phyloP scores from a whole-genome alignment of 805 yeast species.

The Ascoidea rubescens region DNA sequence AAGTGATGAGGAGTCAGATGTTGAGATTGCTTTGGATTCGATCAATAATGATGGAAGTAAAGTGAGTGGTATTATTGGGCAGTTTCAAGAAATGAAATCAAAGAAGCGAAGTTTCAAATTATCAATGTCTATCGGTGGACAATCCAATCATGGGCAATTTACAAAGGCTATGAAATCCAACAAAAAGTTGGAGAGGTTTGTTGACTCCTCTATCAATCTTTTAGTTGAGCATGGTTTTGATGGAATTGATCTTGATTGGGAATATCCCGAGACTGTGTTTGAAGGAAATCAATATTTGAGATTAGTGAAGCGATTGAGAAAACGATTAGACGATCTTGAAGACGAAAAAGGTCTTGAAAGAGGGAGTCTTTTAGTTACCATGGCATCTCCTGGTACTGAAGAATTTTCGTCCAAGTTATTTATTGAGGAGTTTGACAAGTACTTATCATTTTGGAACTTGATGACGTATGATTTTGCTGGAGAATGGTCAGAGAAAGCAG shows the following conservation, averaged over 20 bases:
- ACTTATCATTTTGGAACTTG: constrained; percentile 61
- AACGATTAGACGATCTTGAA: constrained; percentile 26
- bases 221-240: constrained; percentile 55
- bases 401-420: constrained; percentile 29
- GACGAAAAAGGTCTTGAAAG: constrained; percentile 9
- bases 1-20: constrained; percentile 58
- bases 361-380: constrained; percentile 34
- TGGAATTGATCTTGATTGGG: constrained; percentile 94
- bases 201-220: constrained; percentile 29
- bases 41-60: constrained; percentile 5
- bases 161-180: constrained; percentile 27
- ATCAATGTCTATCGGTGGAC: constrained; percentile 77
- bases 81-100: constrained; percentile 32
- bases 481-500: constrained; percentile 48
- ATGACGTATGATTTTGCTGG: constrained; percentile 91
- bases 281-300: constrained; percentile 32
- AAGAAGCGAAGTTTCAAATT: constrained; percentile 31
- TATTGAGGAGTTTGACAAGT: constrained; percentile 39
- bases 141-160: constrained; percentile 39
- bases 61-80: constrained; percentile 33
- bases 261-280: constrained; percentile 43
- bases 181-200: constrained; percentile 28
- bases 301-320: constrained; percentile 27
- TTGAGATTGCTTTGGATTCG: constrained; percentile 17
- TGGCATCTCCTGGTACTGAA: constrained; percentile 65